Conservation (phyloP, 768 basidiomycete genomes). For the Russula vinacea region DNA sequence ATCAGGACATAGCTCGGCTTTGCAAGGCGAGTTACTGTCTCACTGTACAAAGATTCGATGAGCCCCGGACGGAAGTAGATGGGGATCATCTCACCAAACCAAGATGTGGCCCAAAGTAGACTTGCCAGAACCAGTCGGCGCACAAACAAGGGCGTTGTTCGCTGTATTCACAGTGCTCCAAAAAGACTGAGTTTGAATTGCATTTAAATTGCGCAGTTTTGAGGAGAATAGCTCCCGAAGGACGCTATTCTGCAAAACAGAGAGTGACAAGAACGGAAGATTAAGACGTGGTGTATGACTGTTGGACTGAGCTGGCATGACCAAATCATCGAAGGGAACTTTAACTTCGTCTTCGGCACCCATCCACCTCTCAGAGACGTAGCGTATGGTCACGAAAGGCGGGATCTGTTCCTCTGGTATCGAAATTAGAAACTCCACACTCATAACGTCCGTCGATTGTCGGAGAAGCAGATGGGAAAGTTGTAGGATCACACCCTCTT, state of each 20-base stretch:
- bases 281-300: conserved; percentile 63
- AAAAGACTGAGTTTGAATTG: conserved; percentile 84
- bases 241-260: conserved; percentile 46
- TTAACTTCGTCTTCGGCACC: conserved; percentile 76
- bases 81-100: conserved; percentile 57
- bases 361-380: conserved; percentile 89
- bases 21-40: conserved; percentile 45
- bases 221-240: conserved; percentile 48
- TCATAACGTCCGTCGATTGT: conserved; percentile 54
- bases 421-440: conserved; percentile 78
- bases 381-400: conserved; percentile 66
- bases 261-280: conserved; percentile 68
- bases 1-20: conserved; percentile 57
- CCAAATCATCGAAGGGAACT: conserved; percentile 61
- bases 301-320: conserved; percentile 66
- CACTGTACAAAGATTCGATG: conserved; percentile 45
- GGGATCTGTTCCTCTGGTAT: conserved; percentile 59
- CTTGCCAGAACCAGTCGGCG: conserved; percentile 80
- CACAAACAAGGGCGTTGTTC: conserved; percentile 67
- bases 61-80: background rate
- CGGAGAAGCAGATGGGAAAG: conserved; percentile 70
- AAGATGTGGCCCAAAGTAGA: conserved; percentile 66
- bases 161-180: conserved; percentile 75
- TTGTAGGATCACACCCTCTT: conserved; percentile 80
- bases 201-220: conserved; percentile 61